Percentiles rank a stretch among this genome's conserved stretches.
These are phyloP conservation scores for Prunella vulgaris DNA, from an alignment of 257 asterid species.

Conservation along the genomic window DNA sequence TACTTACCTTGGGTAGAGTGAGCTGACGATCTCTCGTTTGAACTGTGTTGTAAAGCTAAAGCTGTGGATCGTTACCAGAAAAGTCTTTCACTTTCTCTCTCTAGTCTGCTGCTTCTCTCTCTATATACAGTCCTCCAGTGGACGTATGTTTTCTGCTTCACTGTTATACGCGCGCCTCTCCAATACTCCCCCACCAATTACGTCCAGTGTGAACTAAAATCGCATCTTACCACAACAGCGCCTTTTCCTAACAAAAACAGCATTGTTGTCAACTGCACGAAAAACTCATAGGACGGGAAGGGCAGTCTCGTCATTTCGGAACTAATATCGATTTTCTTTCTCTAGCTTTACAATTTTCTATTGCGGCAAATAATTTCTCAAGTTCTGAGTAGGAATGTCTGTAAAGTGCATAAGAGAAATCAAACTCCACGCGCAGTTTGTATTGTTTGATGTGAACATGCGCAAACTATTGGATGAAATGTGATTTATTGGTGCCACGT, in stretches of 20 bases:
- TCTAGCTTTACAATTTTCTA: neutral
- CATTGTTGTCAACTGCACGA: neutral
- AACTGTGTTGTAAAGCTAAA: constrained; percentile 28
- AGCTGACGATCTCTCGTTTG: constrained; percentile 10
- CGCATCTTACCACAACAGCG: neutral
- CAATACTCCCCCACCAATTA: constrained; percentile 1
- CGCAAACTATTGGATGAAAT: neutral
- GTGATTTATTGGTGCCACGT: neutral
- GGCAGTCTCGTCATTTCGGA: constrained; percentile 17
- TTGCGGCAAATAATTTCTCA: neutral
- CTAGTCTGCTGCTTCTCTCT: neutral
- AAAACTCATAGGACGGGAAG: constrained; percentile 13
- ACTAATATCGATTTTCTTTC: neutral
- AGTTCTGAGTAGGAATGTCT: constrained; percentile 17
- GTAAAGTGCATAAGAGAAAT: neutral
- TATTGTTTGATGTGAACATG: neutral
- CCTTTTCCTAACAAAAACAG: neutral
- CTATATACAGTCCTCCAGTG: neutral
- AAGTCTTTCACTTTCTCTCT: constrained; percentile 28
- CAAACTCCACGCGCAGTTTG: neutral
- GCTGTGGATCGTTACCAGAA: constrained; percentile 29
- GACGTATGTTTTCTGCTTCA: constrained; percentile 1
- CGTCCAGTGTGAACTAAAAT: constrained; percentile 17
- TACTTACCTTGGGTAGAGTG: constrained; percentile 26
- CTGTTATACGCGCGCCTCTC: constrained; percentile 10